Evolutionary conservation across 2,329 filamentous ascomycete species (phyloP).

Genomic region (Neofusicoccum ribis): DNA sequence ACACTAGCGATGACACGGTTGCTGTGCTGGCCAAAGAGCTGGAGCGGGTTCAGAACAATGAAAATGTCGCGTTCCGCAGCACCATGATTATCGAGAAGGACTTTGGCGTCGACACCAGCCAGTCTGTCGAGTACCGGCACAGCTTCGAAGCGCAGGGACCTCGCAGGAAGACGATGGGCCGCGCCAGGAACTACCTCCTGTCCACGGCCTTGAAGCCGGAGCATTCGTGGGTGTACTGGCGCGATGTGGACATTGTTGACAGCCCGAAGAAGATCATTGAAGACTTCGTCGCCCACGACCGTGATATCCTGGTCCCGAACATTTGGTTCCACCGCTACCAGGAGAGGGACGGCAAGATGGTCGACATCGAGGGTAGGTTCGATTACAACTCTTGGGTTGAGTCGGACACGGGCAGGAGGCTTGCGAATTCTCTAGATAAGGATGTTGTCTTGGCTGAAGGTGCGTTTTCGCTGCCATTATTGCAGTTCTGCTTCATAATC

Average conservation of each 20-base stretch:
- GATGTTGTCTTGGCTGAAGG: constrained; percentile 87
- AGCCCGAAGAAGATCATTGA: constrained; percentile 85
- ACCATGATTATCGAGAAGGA: constrained; percentile 87
- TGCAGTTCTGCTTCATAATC: not conserved
- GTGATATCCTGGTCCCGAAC: constrained; percentile 91
- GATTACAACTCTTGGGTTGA: constrained; percentile 99
- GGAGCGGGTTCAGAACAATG: constrained; percentile 78
- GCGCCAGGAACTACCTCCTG: constrained; percentile 88
- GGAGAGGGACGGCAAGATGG: constrained; percentile 59
- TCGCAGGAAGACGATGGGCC: constrained; percentile 84
- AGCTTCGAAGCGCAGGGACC: constrained; percentile 85
- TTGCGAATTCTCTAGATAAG: constrained; percentile 72
- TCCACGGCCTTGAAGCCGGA: constrained; percentile 82
- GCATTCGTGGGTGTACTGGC: constrained; percentile 98
- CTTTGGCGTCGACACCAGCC: constrained; percentile 74
- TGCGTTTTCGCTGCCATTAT: constrained; percentile 35
- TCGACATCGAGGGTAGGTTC: constrained; percentile 92
- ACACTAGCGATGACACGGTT: constrained; percentile 87
- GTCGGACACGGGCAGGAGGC: constrained; percentile 76
- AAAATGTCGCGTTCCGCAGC: constrained; percentile 82
- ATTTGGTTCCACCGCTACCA: constrained; percentile 95
- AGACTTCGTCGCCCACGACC: constrained; percentile 92
- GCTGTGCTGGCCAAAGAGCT: constrained; percentile 83
- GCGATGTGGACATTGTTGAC: constrained; percentile 94
- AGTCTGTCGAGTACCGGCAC: constrained; percentile 81